Base-by-base conservation (phyloP, 2,329 filamentous ascomycete species). In the Trichoderma atrobrunneum region DNA sequence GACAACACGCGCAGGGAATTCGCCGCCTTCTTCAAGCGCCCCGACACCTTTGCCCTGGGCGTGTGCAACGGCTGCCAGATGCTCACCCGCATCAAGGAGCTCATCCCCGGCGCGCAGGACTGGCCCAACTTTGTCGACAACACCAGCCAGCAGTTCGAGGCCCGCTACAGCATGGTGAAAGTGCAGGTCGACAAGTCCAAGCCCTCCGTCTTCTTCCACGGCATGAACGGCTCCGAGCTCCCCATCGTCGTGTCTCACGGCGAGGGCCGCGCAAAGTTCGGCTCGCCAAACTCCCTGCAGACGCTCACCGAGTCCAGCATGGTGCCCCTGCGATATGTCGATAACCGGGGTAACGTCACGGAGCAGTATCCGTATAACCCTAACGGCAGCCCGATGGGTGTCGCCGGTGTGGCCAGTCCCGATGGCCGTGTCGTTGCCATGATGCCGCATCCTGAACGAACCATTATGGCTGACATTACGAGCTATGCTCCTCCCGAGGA, bases 11-110 rank as follows among this genome's bases (percentile, higher is more conserved):
- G 94, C 56, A 86, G 87, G 72, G 92, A 95, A 76, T 98, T 98
- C 83, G 85, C 92, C 77, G 82, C 85, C 63, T 98, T 98, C 87
- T 98, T 98, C 84, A 87, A 90, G 75, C 90, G 96, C 34, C 88
- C 91, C 5, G 94, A 98, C 79, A 98, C 96, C 0, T 98, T 99
- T 82, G 87, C 94, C 0, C 87, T 99, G 1, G 96, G 96, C 77
- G 94, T 98, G 39, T 98, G 96, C 87, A 99, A 99, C 80, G 96
- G 96, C 65, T 98, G 96, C 80, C 96, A 99, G 82, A 97, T 98
- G 89, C 85, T 98, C 54, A 92, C 92, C 7, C 90, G 94, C 65
- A 81, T 83, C 82, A 93, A 93, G 79, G 90, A 92, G 73, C 85
- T 97, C 68, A 97, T 98, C 74, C 95, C 94, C 1, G 95, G 94